A percentile compares a stretch with the other conserved stretches of the same genome.
These are phyloP conservation scores for Aschersonia sp. DNA, from an alignment of 2,329 filamentous ascomycete genomes.

Conservation along the genomic window DNA sequence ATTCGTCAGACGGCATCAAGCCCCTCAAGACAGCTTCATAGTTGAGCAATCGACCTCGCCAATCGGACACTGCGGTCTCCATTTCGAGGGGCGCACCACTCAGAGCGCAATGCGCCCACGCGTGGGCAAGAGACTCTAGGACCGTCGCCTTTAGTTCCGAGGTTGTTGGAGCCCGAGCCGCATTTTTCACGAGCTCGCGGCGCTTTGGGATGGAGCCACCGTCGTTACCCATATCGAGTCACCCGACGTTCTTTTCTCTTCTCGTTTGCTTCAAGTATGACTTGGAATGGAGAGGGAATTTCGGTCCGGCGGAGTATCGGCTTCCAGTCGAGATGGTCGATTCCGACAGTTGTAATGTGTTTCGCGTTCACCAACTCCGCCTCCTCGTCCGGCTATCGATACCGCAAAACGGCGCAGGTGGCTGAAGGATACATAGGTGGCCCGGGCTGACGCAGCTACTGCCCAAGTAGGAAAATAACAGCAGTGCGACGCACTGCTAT, in stretches of 20 bases:
- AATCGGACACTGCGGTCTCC: conserved; percentile 71
- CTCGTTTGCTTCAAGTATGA: no score
- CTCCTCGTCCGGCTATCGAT: no score
- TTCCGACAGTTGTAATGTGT: no score
- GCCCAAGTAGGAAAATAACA: no score
- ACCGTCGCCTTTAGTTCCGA: conserved; percentile 81
- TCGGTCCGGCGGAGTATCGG: no score
- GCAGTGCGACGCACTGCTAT: no score
- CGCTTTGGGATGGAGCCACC: conserved; percentile 93
- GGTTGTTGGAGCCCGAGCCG: conserved; percentile 66
- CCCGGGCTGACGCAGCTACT: no score
- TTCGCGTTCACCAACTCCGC: no score
- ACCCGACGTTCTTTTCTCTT: no score
- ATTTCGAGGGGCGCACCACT: conserved; percentile 58
- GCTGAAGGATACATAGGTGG: no score
- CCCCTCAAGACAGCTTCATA: conserved; percentile 74
- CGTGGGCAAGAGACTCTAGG: conserved; percentile 71
- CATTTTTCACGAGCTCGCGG: conserved; percentile 89
- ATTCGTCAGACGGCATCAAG: conserved; percentile 43
- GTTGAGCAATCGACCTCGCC: conserved; percentile 75
- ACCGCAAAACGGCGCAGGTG: no score
- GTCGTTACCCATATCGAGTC: conserved; percentile 73
- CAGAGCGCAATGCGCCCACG: conserved; percentile 80
- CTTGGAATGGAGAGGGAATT: neutral
- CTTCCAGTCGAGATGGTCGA: no score